phyloP scores from a whole-genome alignment of 2,329 filamentous ascomycete species.

The Dothiorella sarmentorum region DNA sequence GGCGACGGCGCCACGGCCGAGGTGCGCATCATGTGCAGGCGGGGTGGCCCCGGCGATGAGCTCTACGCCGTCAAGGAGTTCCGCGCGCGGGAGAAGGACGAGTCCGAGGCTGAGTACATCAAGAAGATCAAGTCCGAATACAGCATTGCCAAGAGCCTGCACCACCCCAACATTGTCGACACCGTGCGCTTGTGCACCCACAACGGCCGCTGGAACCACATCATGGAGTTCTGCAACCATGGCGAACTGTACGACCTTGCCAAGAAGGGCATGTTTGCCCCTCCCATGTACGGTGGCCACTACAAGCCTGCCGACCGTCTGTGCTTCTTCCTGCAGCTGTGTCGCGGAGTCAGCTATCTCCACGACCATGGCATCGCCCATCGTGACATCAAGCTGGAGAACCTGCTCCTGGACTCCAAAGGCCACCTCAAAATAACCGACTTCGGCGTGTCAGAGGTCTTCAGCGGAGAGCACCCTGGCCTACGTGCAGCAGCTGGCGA shows the following conservation, averaged over 20 bases:
- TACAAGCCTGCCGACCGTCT: constrained; percentile 67
- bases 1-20: constrained; percentile 81
- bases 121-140: constrained; percentile 91
- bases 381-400: constrained; percentile 87
- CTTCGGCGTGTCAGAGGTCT: constrained; percentile 86
- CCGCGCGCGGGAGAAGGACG: constrained; percentile 65
- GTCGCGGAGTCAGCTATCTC: constrained; percentile 77
- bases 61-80: constrained; percentile 88
- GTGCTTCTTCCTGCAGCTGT: constrained; percentile 85
- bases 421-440: constrained; percentile 88
- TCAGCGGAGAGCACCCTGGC: constrained; percentile 76
- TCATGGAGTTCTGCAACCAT: constrained; percentile 87
- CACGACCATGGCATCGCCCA: constrained; percentile 84
- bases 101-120: constrained; percentile 71
- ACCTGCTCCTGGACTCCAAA: constrained; percentile 72
- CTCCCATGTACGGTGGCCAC: background rate
- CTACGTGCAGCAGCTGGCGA: constrained; percentile 68
- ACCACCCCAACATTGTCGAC: constrained; percentile 84
- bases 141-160: constrained; percentile 78
- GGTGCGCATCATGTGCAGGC: constrained; percentile 73
- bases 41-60: constrained; percentile 58
- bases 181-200: constrained; percentile 72
- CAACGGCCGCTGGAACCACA: constrained; percentile 77
- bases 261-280: constrained; percentile 47
- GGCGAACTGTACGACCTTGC: constrained; percentile 78